Percentiles rank a stretch among this genome's conserved stretches.
These are phyloP conservation scores for Malassezia equina DNA, from an alignment of 1,284 basidiomycete species.

Conservation along the genomic window DNA sequence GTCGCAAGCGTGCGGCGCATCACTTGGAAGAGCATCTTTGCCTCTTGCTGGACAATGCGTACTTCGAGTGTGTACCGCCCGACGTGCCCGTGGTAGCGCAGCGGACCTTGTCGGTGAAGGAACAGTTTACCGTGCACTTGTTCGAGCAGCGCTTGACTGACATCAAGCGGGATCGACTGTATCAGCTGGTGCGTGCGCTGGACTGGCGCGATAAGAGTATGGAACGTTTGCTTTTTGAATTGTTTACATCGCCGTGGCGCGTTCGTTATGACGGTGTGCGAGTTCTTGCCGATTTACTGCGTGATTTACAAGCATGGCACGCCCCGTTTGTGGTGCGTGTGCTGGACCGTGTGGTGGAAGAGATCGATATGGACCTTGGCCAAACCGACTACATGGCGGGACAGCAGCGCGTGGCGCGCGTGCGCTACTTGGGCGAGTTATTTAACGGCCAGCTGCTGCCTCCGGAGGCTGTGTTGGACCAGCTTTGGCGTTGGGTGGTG, in stretches of 20 bases:
- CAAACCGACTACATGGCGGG: slow-evolving; percentile 85
- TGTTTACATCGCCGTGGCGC: slow-evolving; percentile 94
- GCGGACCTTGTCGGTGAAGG: slow-evolving; percentile 75
- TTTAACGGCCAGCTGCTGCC: slow-evolving; percentile 93
- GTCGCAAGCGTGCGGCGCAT: slow-evolving; percentile 80
- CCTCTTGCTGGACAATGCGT: slow-evolving; percentile 89
- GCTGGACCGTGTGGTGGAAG: slow-evolving; percentile 87
- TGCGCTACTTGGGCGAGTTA: slow-evolving; percentile 89
- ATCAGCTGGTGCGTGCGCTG: slow-evolving; percentile 81
- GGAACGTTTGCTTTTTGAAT: slow-evolving; percentile 54
- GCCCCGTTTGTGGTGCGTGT: slow-evolving; percentile 76
- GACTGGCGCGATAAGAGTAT: slow-evolving; percentile 75
- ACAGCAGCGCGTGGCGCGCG: slow-evolving; percentile 76
- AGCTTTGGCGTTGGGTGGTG: slow-evolving; percentile 85
- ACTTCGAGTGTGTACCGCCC: slow-evolving; percentile 98
- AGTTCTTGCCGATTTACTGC: slow-evolving; percentile 83
- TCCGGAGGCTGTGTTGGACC: slow-evolving; percentile 81
- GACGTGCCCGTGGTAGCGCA: slow-evolving; percentile 74
- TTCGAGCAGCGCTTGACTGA: slow-evolving; percentile 81
- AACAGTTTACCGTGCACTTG: slow-evolving; percentile 84
- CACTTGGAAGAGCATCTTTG: slow-evolving; percentile 84
- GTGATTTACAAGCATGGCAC: slow-evolving; percentile 84
- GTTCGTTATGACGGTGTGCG: slow-evolving; percentile 82
- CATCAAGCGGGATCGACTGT: slow-evolving; percentile 81
- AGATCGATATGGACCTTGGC: slow-evolving; percentile 78